Base-by-base conservation (phyloP, 148 eudicot species). In the Arctostaphylos glauca region DNA sequence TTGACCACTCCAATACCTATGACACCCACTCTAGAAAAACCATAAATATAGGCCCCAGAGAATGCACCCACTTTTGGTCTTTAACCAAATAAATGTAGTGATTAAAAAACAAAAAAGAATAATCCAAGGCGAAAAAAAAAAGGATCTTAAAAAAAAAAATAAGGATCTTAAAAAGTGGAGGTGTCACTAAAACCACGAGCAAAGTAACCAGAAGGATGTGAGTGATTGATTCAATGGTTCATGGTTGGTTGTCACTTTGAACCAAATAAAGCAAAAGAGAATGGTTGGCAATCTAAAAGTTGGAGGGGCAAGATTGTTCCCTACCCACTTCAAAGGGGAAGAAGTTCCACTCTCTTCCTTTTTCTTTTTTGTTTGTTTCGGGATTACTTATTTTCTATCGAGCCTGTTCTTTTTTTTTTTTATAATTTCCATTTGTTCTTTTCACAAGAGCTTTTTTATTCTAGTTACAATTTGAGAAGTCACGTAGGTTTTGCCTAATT, bases 211-310 rank as follows among this genome's bases (percentile, higher is more conserved):
- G 9, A 21, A 5, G 21, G 76, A 6, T 1, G 71, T 41, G 12
- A 66, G 81, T 83, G 85, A 84, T 73, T 52, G 82, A 78, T 83
- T 68, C 54, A 83, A 83, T 82, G 84, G 80, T 76, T 76, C 54
- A 72, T 56, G 78, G 82, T 72, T 79, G 82, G 71, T 44, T 60
- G 49, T 47, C 66, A 47, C 72, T 47, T 64, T 73, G 48, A 18
- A 43, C 23, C 13, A 46, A 43, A 50, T 16, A 54, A 67, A 78
- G 68, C 44, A 21, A 49, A 41, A 78, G 38, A 13, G 73, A 77
- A 78, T 77, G 49, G 82, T 76, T 77, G 77, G 81, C 82, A 83
- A 44, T 78, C 9, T 8, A 71, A 83, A 83, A 78, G 31, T 47
- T 54, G 15, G 21, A 68, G 60, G 14, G 38, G 38, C 38, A 31